Percentiles rank a stretch among this genome's conserved stretches.
These are phyloP conservation scores for Melastoma candidum DNA, from an alignment of 441 rosid species.

Conservation along the genomic window DNA sequence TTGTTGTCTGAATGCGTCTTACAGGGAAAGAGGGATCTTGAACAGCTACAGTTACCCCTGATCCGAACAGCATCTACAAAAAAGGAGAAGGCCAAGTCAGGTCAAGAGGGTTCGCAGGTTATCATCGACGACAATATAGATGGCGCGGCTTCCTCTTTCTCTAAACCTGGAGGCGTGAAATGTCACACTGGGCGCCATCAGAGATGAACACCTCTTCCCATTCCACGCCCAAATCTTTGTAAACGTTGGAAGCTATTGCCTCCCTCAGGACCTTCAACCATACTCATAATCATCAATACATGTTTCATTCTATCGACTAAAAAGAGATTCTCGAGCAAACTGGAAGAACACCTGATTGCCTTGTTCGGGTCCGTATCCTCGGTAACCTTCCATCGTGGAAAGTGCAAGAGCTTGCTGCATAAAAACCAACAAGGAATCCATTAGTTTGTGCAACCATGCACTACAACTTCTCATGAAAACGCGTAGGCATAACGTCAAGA, in stretches of 20 bases:
- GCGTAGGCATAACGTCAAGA: too few relatives aligned
- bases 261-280: constrained; percentile 40
- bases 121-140: neutral
- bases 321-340: too few relatives aligned
- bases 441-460: too few relatives aligned
- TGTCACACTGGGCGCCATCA: constrained; percentile 84
- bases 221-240: constrained; percentile 38
- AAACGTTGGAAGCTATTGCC: constrained; percentile 51
- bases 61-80: constrained; percentile 62
- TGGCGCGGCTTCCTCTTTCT: too few relatives aligned
- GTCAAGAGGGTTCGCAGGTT: neutral
- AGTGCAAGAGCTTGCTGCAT: constrained; percentile 42
- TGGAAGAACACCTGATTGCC: constrained; percentile 31
- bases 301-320: too few relatives aligned
- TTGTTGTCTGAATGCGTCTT: neutral
- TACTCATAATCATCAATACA: neutral
- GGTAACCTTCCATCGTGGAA: constrained; percentile 46
- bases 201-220: constrained; percentile 67
- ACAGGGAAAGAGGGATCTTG: constrained; percentile 91
- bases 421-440: neutral
- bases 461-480: too few relatives aligned
- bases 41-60: constrained; percentile 52
- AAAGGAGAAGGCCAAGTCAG: neutral
- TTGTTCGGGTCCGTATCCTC: constrained; percentile 56
- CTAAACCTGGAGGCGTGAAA: constrained; percentile 60